Evolutionary conservation across 208 protist species (phyloP), one percentile per base, ranked within the genome.

Genomic region (Phytomonas sp.): DNA sequence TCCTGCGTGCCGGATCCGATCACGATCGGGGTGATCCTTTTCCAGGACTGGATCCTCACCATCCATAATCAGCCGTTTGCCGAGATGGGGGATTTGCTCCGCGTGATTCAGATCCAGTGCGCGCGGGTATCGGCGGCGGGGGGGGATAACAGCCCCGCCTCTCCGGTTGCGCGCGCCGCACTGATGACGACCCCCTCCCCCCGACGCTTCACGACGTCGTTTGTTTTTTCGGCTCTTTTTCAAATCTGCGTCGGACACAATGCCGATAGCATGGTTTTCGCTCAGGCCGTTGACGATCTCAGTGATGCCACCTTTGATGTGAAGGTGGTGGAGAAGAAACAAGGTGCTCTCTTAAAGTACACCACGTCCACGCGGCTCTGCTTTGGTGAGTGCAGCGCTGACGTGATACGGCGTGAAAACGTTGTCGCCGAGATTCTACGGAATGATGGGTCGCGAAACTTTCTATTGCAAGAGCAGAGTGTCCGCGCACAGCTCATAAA

Each of bases 61-160:
- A 79, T 96, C 13, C 91, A 96, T 74, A 82, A 93, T 56, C 75
- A 90, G 61, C 87, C 91, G 2, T 96, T 96, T 72, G 80, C 83
- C 30, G 91, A 96, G 76, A 81, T 96, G 78, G 85, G 87, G 34
- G 88, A 93, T 67, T 56, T 96, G 62, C 74, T 96, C 40, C 83
- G 81, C 29, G 87, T 91, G 77, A 78, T 96, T 36, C 81, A 91
- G 31, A 68, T 92, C 31, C 84, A 89, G 68, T 96, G 87, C 70
- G 34, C 77, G 1, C 80, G 71, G n/a, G 63, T 60, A n/a, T 70
- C 62, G 4, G 43, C 67, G 36, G 17, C 59, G 2, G 15, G 34
- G 7, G 36, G 62, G 5, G 26, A 40, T 26, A 43, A 33, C 32
- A 73, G 32, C 56, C 59, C 20, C 67, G 67, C 4, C 60, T 83